A percentile compares a stretch with the other conserved stretches of the same genome.
phyloP scores from a whole-genome alignment of 495 filamentous ascomycete species.

The Viridothelium virens region DNA sequence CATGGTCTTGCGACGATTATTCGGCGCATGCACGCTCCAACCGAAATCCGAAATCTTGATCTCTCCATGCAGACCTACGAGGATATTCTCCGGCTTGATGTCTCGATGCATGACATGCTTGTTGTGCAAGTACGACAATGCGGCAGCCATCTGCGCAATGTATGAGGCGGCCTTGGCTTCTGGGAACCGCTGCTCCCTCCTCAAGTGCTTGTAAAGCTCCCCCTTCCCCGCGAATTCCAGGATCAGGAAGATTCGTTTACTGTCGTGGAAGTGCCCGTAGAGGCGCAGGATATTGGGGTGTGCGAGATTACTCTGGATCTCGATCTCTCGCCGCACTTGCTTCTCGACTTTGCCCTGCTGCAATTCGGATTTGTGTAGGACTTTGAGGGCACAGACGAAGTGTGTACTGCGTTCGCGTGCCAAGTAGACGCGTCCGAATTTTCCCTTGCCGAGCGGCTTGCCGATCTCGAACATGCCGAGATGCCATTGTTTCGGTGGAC shows the following conservation, averaged over 20 bases:
- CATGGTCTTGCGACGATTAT: slow-evolving; percentile 88
- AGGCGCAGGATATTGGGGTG: slow-evolving; percentile 94
- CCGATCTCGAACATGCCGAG: slow-evolving; percentile 99
- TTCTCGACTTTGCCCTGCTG: slow-evolving; percentile 91
- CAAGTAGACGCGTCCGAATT: slow-evolving; percentile 94
- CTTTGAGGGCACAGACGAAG: slow-evolving; percentile 95
- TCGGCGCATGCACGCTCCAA: slow-evolving; percentile 96
- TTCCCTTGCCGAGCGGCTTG: slow-evolving; percentile 90
- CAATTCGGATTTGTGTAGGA: slow-evolving; percentile 89
- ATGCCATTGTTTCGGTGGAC: slow-evolving; percentile 66
- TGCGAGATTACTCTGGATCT: slow-evolving; percentile 92
- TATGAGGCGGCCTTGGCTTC: slow-evolving; percentile 97
- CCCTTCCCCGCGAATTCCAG: slow-evolving; percentile 93
- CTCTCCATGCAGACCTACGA: slow-evolving; percentile 93
- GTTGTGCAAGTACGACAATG: slow-evolving; percentile 83
- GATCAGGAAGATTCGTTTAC: slow-evolving; percentile 90
- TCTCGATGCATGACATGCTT: slow-evolving; percentile 99
- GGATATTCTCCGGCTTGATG: slow-evolving; percentile 98
- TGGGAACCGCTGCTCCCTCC: slow-evolving; percentile 77
- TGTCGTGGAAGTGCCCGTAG: slow-evolving; percentile 95
- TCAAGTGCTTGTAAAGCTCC: slow-evolving; percentile 94
- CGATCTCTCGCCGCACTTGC: slow-evolving; percentile 93
- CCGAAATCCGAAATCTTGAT: slow-evolving; percentile 99
- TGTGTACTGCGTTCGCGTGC: slow-evolving; percentile 80
- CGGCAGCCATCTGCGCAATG: slow-evolving; percentile 96